These are phyloP conservation scores for Fusarium torreyae DNA, from an alignment of 2,329 filamentous ascomycete species.

Conservation along the genomic window DNA sequence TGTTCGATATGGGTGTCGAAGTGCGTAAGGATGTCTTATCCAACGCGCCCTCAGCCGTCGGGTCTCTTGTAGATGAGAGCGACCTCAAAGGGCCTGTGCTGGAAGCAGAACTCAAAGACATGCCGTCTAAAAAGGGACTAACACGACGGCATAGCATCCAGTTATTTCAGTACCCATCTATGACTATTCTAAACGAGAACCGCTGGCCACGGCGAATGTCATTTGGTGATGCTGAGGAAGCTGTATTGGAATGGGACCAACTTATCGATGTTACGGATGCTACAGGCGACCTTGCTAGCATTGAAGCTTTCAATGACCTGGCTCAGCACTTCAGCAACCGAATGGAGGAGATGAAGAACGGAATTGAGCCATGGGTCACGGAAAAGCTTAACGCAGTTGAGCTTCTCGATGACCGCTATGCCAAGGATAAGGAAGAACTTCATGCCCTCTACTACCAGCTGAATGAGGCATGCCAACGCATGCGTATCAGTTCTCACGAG, in stretches of 20 bases:
- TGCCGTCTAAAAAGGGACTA: constrained; percentile 64
- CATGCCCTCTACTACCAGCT: constrained; percentile 78
- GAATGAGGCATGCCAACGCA: constrained; percentile 77
- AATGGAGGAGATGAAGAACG: constrained; percentile 66
- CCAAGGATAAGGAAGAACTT: constrained; percentile 75
- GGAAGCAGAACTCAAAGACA: constrained; percentile 63
- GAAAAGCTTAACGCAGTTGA: constrained; percentile 70
- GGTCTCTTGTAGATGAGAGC: constrained; percentile 71
- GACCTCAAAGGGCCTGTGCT: constrained; percentile 71
- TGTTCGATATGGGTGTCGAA: constrained; percentile 57
- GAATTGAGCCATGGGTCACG: constrained; percentile 74
- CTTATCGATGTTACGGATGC: constrained; percentile 61
- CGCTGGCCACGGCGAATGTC: constrained; percentile 81
- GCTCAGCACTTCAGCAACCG: constrained; percentile 68
- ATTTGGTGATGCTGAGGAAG: constrained; percentile 82
- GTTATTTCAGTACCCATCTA: constrained; percentile 51
- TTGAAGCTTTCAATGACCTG: constrained; percentile 64
- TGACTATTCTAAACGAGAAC: constrained; percentile 65
- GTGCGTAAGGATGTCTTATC: constrained; percentile 60
- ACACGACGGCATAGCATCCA: constrained; percentile 74
- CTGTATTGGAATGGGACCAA: constrained; percentile 77
- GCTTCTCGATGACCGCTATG: constrained; percentile 73
- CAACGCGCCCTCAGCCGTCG: constrained; percentile 69
- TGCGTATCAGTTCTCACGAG: constrained; percentile 78
- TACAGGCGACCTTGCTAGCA: constrained; percentile 47